phyloP scores from a whole-genome alignment of 208 protist species.

The Entamoeba moshkovskii region DNA sequence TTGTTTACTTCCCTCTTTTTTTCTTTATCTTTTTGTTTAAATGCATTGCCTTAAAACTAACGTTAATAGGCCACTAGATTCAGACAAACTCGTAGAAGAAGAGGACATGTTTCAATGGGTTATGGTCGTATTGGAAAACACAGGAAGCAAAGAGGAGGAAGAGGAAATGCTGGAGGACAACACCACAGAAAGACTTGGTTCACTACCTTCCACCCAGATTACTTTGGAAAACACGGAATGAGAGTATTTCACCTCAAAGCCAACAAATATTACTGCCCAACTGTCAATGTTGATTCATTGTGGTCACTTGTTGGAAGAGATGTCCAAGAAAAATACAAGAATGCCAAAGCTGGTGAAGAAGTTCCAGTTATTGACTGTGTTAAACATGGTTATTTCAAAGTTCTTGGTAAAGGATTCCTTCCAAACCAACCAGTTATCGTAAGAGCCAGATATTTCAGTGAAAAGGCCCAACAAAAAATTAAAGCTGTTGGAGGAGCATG shows the following conservation, averaged over 20 bases:
- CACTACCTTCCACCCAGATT: slow-evolving; percentile 98
- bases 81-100: background rate
- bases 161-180: slow-evolving; percentile 98
- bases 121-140: slow-evolving; percentile 72
- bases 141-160: slow-evolving; percentile 94
- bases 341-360: slow-evolving; percentile 56
- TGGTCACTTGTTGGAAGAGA: slow-evolving; percentile 74
- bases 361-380: slow-evolving; percentile 92
- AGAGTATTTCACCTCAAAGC: slow-evolving; percentile 83
- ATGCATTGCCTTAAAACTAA: background rate
- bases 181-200: slow-evolving; percentile 97
- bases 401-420: slow-evolving; percentile 90
- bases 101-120: slow-evolving; percentile 21
- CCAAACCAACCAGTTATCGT: slow-evolving; percentile 90
- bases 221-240: slow-evolving; percentile 99
- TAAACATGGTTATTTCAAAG: slow-evolving; percentile 86
- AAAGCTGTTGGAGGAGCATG: slow-evolving; percentile 89
- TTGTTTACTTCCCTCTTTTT: too few relatives aligned
- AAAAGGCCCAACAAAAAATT: slow-evolving; percentile 97
- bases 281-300: slow-evolving; percentile 93
- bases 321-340: slow-evolving; percentile 44
- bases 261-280: slow-evolving; percentile 72
- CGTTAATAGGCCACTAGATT: background rate
- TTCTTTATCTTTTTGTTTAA: too few relatives aligned
- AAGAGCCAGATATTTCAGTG: slow-evolving; percentile 93